Evolutionary conservation across 495 filamentous ascomycete genomes (phyloP), one percentile per base, ranked within the genome.

Genomic region (Hypomontagnella monticulosa): DNA sequence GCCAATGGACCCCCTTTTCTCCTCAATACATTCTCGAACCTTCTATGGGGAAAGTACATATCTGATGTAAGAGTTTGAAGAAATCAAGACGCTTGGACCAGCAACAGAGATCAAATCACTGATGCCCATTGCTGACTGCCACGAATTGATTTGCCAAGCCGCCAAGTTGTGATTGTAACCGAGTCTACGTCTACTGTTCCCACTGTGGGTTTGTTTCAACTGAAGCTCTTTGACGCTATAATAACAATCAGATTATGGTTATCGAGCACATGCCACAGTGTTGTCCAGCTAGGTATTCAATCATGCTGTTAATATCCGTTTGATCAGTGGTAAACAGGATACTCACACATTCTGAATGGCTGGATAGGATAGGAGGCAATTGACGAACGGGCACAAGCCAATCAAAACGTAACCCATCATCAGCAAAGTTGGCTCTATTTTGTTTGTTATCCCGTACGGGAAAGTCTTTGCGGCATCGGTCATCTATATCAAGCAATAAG

Each of bases 11-110:
- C 34, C 19, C 50, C 62, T 52, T 52, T 54, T 64, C 47, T 51
- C 23, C 41, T 58, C 52, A 30, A 52, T 55, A 62, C 58, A 71
- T 80, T 80, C 78, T 76, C 74, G 78, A 80, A 80, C 41, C 65
- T 80, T 80, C 78, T 77, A 77, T 80, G 78, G 77, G 52, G 67
- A 49, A 50, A 48, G 43, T 50, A 57, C 53, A 58, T 27, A 52
- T 58, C 58, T 67, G 65, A 63, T 67, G 59, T 67, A 57, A 63
- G 57, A 46, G 42, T 46, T 38, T 19, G 30, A 53, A 33, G 53
- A 50, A 50, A 37, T 59, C 30, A 15, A 37, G 48, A 36, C 61
- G 66, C 66, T 65, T 61, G 54, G 60, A 7, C 66, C 61, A 65
- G 66, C 55, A 50, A 50, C 50, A 51, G 66, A 69, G 51, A 40